Percentiles rank a stretch among this genome's conserved stretches.
phyloP scores from a whole-genome alignment of 345 rosid species.

The Carallia brachiata region DNA sequence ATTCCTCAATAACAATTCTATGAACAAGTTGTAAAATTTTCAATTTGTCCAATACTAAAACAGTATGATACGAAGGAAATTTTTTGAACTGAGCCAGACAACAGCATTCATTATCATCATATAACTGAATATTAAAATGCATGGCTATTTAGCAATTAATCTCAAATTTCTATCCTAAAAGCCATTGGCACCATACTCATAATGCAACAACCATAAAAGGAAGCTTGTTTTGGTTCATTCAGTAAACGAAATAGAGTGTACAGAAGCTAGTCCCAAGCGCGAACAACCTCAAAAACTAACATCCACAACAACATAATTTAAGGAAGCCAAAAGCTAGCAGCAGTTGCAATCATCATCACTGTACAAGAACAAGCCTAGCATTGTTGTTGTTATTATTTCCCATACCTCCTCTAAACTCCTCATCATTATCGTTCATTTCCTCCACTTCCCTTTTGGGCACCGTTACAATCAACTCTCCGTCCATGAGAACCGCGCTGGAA shows the following conservation, averaged over 20 bases:
- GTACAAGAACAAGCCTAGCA: conserved; percentile 85
- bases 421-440: conserved; percentile 32
- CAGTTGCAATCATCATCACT: conserved; percentile 28
- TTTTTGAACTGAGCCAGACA: not conserved
- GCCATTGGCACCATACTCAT: not conserved
- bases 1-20: not conserved
- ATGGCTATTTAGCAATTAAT: not conserved
- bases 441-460: conserved; percentile 69
- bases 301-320: conserved; percentile 25
- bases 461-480: conserved; percentile 79
- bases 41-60: not conserved
- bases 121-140: not conserved
- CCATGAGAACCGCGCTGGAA: conserved; percentile 69
- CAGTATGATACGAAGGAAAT: not conserved
- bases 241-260: conserved; percentile 16
- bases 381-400: conserved; percentile 43
- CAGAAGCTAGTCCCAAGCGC: conserved; percentile 13
- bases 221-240: conserved; percentile 24
- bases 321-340: conserved; percentile 10
- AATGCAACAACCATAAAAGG: not conserved
- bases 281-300: conserved; percentile 22
- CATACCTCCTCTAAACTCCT: conserved; percentile 70
- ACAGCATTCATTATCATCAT: not conserved
- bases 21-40: not conserved
- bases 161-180: not conserved